Conservation (phyloP, 805 yeast genomes). For the Candida lessepsii region DNA sequence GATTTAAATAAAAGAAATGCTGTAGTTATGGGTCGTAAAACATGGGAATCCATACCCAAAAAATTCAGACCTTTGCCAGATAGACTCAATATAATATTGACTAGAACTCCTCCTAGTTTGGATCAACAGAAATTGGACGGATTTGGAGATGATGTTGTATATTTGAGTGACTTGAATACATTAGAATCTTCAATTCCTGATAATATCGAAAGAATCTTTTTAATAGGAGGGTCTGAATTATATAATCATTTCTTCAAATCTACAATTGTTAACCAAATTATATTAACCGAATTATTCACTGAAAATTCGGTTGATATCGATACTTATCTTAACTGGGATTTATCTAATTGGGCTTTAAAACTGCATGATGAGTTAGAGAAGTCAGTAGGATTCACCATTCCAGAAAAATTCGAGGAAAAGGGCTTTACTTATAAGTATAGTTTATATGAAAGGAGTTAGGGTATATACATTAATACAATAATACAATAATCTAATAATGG, state of each 20-base stretch:
- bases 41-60: conserved; percentile 91
- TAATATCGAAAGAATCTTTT: conserved; percentile 58
- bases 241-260: conserved; percentile 56
- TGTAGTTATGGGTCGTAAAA: conserved; percentile 93
- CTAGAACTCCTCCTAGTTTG: conserved; percentile 37
- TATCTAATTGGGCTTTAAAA: conserved; percentile 35
- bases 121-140: conserved; percentile 18
- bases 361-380: conserved; percentile 33
- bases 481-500: no score
- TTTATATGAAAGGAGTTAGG: conserved; percentile 10
- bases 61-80: conserved; percentile 80
- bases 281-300: conserved; percentile 64
- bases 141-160: conserved; percentile 24
- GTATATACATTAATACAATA: neutral
- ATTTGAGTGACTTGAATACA: conserved; percentile 25
- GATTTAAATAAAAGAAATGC: conserved; percentile 48
- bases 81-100: conserved; percentile 73
- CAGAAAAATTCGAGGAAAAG: conserved; percentile 16
- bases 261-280: conserved; percentile 49
- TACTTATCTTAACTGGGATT: conserved; percentile 54
- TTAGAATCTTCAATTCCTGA: conserved; percentile 22
- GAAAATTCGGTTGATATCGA: conserved; percentile 58
- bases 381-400: conserved; percentile 33
- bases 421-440: conserved; percentile 12
- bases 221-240: conserved; percentile 92